Evolutionary conservation across 352 stramenopile species (phyloP), one percentile per base, ranked within the genome.

Genomic region (Phytopythium boreale): DNA sequence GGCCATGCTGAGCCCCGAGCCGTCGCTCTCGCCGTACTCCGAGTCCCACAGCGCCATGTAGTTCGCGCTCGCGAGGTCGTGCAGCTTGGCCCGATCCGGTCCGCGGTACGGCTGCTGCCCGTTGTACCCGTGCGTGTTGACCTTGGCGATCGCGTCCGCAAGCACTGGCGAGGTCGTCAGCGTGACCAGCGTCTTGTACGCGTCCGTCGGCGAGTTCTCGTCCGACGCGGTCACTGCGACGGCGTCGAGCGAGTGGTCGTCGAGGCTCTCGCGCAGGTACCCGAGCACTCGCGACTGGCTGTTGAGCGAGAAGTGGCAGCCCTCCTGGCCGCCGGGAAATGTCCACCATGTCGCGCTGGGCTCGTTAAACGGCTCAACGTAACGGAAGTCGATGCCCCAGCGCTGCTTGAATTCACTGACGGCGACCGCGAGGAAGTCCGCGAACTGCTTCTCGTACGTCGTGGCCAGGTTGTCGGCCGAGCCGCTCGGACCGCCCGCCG

Each of bases 41-140:
- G 80, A 89, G 58, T 89, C 77, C 77, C 80, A 89, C 0, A 89
- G 59, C 27, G 62, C 73, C 59, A 81, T 89, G 20, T 62, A 62
- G 1, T 70, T 62, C 11, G 69, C 65, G 22, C 50, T 66, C 37
- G 62, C 52, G 3, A 85, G 65, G 8, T 58, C 66, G 29, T 71
- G 77, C 52, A 89, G 63, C 11, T 72, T 53, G 4, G 22, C 66
- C 11, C 77, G 75, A 61, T 81, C 71, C 10, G 62, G 43, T 24
- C 76, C 77, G 27, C 76, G 74, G 44, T 86, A 88, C 15, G 79
- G 67, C 43, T 65, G 62, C 24, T 76, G 50, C 2, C 79, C 75
- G 20, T 75, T 69, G n/a, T 87, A 89, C 14, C 77, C 76, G 61
- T 87, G 80, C 11, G 77, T 86, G 56, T 89, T 89, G 22, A 87